phyloP scores from a whole-genome alignment of 306 rosid species.

The Cucurbita maxima region DNA sequence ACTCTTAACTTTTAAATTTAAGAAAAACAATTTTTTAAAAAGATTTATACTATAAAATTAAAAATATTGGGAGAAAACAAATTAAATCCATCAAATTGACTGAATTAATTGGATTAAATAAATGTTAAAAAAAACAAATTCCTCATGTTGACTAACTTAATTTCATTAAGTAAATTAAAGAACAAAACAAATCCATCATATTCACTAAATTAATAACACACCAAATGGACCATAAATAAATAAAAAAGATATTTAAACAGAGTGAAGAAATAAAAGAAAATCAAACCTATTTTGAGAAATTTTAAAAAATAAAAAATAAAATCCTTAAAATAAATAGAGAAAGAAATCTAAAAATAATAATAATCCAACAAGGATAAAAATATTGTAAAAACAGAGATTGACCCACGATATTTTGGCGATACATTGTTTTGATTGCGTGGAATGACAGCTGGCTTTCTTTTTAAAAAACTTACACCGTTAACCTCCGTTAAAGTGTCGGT shows the following conservation, averaged over 20 bases:
- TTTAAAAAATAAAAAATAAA: background rate
- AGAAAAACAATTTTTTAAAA: too few relatives aligned
- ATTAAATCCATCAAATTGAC: too few relatives aligned
- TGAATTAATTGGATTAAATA: too few relatives aligned
- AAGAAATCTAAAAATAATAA: background rate
- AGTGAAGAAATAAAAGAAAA: background rate
- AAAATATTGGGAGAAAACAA: too few relatives aligned
- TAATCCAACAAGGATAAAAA: background rate
- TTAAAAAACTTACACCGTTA: background rate
- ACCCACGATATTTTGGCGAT: background rate
- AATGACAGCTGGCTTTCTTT: background rate
- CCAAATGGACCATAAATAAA: background rate
- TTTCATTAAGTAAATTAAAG: too few relatives aligned
- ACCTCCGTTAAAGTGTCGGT: conserved; percentile 1
- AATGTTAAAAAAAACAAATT: too few relatives aligned
- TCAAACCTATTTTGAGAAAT: background rate
- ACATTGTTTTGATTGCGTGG: background rate
- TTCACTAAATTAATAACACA: background rate
- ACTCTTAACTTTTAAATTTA: too few relatives aligned
- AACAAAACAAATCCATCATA: too few relatives aligned
- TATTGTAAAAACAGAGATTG: background rate
- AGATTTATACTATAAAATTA: too few relatives aligned
- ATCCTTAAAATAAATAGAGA: background rate
- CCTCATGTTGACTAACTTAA: too few relatives aligned
- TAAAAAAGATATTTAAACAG: too few relatives aligned